phyloP scores from a whole-genome alignment of 139 green algal species.

The Chlamydomonas sphaeroides region DNA sequence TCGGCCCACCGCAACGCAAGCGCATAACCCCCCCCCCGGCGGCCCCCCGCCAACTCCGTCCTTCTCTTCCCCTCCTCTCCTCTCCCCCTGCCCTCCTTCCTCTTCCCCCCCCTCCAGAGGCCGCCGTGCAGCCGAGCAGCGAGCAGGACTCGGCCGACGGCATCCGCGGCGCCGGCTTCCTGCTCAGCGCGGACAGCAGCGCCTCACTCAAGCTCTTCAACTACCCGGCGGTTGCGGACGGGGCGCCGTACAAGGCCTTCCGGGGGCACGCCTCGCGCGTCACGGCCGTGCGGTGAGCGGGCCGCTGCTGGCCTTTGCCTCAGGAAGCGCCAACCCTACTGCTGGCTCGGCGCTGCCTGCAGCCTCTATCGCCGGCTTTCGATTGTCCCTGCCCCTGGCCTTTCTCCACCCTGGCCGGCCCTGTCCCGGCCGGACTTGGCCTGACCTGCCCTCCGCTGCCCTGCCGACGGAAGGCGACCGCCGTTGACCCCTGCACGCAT shows the following conservation, averaged over 20 bases:
- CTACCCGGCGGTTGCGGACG: conserved; percentile 69
- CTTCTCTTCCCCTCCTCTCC: too few species aligned
- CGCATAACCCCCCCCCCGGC: too few species aligned
- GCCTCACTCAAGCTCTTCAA: conserved; percentile 69
- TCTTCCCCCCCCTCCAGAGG: conserved; percentile 24
- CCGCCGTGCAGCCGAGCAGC: conserved; percentile 13
- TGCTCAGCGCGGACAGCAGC: conserved; percentile 65
- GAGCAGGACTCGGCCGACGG: conserved; percentile 56
- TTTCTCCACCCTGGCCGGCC: not conserved
- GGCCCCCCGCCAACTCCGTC: too few species aligned
- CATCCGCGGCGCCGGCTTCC: conserved; percentile 50
- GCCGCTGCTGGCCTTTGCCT: too few species aligned
- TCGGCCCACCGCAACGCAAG: too few species aligned
- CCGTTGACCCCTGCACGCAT: too few species aligned
- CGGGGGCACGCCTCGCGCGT: conserved; percentile 59
- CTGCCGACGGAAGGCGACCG: too few species aligned
- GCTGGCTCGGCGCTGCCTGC: not conserved
- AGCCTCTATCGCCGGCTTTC: too few species aligned
- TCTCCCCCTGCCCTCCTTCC: too few species aligned
- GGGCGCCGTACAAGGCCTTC: conserved; percentile 70
- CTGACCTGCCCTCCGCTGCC: too few species aligned
- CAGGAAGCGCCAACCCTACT: too few species aligned
- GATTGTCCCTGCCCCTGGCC: not conserved
- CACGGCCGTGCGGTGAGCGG: conserved; percentile 1
- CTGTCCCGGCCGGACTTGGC: too few species aligned